Evolutionary conservation across 768 basidiomycete species (phyloP).

Genomic region (Hygrophorus pudorinus): DNA sequence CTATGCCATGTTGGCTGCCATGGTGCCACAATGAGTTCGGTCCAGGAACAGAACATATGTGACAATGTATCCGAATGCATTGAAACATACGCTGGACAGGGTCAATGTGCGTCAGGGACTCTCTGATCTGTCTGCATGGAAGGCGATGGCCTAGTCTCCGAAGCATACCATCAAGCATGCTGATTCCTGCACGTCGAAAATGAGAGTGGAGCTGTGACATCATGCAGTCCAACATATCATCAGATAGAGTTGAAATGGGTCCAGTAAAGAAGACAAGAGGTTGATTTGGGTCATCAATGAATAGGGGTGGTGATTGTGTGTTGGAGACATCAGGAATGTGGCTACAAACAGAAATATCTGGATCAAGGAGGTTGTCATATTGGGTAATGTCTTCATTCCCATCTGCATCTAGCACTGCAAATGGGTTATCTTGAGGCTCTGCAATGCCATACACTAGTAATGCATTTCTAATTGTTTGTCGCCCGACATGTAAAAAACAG

Average conservation of each 20-base stretch:
- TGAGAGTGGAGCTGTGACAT: conserved; percentile 6
- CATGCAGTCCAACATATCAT: conserved; percentile 9
- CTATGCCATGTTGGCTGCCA: no score
- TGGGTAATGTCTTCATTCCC: no score
- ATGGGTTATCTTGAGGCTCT: conserved; percentile 7
- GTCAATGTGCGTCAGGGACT: no score
- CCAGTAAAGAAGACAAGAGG: not conserved
- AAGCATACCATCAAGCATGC: conserved; percentile 14
- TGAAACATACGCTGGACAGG: conserved; percentile 10
- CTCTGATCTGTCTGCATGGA: no score
- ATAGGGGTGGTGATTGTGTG: not conserved
- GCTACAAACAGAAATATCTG: conserved; percentile 9
- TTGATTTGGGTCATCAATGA: not conserved
- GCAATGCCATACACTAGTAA: conserved; percentile 10
- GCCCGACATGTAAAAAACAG: conserved; percentile 10
- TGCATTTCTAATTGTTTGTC: conserved; percentile 2
- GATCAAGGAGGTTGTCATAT: no score
- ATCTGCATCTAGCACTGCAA: not conserved
- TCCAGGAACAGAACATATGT: no score
- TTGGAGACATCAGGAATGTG: conserved; percentile 5
- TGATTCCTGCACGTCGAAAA: conserved; percentile 10
- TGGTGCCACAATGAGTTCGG: no score
- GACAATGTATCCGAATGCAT: conserved; percentile 10
- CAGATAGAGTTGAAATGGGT: conserved; percentile 3
- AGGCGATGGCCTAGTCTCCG: no score